These are phyloP conservation scores for Paramecium biaurelia DNA, from an alignment of 73 alveolate genomes.

Conservation along the genomic window DNA sequence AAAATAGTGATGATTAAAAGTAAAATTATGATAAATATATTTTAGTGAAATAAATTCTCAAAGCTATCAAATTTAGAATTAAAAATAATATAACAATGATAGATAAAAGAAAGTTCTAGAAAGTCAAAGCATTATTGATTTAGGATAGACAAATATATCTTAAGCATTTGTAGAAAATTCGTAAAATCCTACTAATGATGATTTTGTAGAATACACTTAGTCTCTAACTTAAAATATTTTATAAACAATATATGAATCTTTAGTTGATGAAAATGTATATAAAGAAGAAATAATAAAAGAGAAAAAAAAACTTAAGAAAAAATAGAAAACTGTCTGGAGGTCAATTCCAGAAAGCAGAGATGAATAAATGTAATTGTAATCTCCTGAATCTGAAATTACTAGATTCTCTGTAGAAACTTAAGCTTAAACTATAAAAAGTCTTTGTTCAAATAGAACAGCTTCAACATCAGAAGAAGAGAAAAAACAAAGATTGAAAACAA, in stretches of 20 bases:
- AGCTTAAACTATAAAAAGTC: slow-evolving; percentile 6
- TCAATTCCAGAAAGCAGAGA: slow-evolving; percentile 3
- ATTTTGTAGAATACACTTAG: not conserved
- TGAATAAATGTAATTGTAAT: not conserved
- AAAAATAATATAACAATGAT: not conserved
- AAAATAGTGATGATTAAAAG: not conserved
- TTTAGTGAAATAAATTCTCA: not conserved
- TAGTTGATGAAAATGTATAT: not conserved
- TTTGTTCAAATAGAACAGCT: not conserved
- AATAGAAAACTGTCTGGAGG: not conserved
- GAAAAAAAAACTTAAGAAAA: not conserved
- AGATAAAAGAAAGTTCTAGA: not conserved
- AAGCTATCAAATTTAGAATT: not conserved
- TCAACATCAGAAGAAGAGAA: not conserved
- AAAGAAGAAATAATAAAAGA: not conserved
- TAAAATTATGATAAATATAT: not conserved
- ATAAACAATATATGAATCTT: not conserved
- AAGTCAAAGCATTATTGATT: not conserved
- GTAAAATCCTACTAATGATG: not conserved
- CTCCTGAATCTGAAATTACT: not conserved
- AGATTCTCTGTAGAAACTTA: not conserved
- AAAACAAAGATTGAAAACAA: not conserved
- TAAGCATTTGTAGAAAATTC: not conserved
- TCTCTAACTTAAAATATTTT: not conserved
- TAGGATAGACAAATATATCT: not conserved